phyloP scores from a whole-genome alignment of 805 yeast genomes.

The Danielozyma ontarioensis region DNA sequence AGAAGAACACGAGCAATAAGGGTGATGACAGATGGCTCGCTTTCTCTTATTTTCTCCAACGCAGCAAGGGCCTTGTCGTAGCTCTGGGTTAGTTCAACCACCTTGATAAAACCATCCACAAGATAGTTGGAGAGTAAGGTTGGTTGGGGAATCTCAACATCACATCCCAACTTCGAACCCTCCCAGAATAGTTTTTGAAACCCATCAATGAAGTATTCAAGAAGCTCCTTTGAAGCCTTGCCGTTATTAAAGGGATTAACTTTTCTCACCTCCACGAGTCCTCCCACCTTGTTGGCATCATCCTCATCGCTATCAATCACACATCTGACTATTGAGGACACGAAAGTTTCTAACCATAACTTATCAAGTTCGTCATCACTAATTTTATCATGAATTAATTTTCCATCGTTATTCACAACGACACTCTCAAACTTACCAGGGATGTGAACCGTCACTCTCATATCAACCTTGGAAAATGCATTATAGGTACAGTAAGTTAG shows the following conservation, averaged over 20 bases:
- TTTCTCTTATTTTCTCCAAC: conserved; percentile 44
- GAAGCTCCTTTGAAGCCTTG: conserved; percentile 37
- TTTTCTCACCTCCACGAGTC: conserved; percentile 79
- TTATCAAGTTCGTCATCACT: conserved; percentile 50
- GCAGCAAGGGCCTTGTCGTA: conserved; percentile 59
- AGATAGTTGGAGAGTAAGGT: conserved; percentile 60
- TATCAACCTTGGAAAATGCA: conserved; percentile 57
- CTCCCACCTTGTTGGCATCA: conserved; percentile 45
- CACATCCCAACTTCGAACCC: conserved; percentile 64
- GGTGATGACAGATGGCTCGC: conserved; percentile 55
- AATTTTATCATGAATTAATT: conserved; percentile 45
- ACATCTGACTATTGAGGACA: conserved; percentile 70
- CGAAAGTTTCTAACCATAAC: conserved; percentile 48
- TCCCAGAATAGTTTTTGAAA: conserved; percentile 62
- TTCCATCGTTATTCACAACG: conserved; percentile 48
- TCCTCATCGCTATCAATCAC: conserved; percentile 64
- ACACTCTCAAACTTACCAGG: conserved; percentile 68
- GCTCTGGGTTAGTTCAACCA: conserved; percentile 59
- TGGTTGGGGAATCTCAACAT: conserved; percentile 65
- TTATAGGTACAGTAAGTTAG: conserved; percentile 66
- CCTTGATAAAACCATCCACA: conserved; percentile 67
- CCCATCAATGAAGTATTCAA: conserved; percentile 50
- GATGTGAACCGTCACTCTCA: conserved; percentile 65
- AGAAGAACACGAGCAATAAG: conserved; percentile 51
- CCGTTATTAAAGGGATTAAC: conserved; percentile 64